These are phyloP conservation scores for Neurospora sp. DNA, from an alignment of 495 filamentous ascomycete genomes.

Conservation along the genomic window DNA sequence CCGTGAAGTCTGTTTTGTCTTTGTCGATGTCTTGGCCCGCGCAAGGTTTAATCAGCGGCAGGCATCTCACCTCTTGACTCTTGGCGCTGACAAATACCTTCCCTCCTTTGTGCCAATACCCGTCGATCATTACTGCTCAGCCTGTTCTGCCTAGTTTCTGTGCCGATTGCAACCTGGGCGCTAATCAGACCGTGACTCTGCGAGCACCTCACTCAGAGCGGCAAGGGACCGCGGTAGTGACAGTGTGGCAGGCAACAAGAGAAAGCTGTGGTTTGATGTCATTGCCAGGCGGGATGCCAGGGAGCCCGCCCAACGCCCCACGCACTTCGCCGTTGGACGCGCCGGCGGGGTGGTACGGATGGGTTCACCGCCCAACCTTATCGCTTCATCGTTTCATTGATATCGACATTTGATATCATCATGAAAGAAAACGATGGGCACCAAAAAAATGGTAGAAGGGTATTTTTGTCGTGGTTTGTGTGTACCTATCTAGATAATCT, in stretches of 20 bases:
- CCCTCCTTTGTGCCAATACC: no score
- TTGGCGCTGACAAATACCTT: neutral
- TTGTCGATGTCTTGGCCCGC: neutral
- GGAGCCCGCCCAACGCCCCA: neutral
- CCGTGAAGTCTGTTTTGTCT: no score
- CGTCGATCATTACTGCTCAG: no score
- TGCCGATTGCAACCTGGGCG: no score
- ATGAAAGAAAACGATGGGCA: neutral
- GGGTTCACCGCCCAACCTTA: neutral
- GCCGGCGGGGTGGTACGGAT: neutral
- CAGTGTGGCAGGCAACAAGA: neutral
- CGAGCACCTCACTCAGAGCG: no score
- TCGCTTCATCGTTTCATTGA: neutral
- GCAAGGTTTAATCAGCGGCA: neutral
- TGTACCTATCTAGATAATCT: neutral
- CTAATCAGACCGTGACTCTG: no score
- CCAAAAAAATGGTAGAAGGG: neutral
- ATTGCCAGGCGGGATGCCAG: neutral
- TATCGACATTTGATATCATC: neutral
- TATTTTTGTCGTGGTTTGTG: neutral
- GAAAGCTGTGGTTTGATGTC: neutral
- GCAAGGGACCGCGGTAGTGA: neutral
- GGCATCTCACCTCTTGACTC: neutral
- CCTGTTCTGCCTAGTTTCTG: no score
- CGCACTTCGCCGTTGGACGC: neutral